Evolutionary conservation across 192 early-diverging fungal species (phyloP).

Genomic region (Jimgerdemannia lactiflua): DNA sequence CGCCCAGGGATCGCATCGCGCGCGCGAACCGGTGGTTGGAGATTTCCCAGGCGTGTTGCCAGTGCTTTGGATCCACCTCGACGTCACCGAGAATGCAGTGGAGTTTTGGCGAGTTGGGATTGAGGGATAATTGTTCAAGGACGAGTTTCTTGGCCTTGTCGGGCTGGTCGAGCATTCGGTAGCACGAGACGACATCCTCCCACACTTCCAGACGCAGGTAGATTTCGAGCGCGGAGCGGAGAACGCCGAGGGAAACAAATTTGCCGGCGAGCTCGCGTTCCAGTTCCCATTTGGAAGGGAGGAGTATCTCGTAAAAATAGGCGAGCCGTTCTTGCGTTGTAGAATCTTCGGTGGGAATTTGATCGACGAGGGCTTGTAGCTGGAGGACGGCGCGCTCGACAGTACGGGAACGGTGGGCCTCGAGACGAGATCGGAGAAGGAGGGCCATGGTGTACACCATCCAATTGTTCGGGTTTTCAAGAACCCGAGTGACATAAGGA

Average conservation of each 20-base stretch:
- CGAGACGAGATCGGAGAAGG: conserved; percentile 87
- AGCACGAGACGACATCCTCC: conserved; percentile 91
- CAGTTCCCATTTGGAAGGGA: conserved; percentile 96
- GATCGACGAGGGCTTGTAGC: conserved; percentile 96
- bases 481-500: conserved; percentile 87
- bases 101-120: conserved; percentile 79
- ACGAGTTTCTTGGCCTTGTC: conserved; percentile 86
- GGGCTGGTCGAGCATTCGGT: conserved; percentile 81
- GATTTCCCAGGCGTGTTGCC: conserved; percentile 87
- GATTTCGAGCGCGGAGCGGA: conserved; percentile 91
- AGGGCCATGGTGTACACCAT: conserved; percentile 96
- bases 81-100: conserved; percentile 92
- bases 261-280: conserved; percentile 89
- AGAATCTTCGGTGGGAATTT: conserved; percentile 72
- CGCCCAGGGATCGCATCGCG: conserved; percentile 94
- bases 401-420: conserved; percentile 80
- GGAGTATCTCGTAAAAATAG: conserved; percentile 71
- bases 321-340: conserved; percentile 72
- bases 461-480: conserved; percentile 97
- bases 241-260: conserved; percentile 81
- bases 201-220: conserved; percentile 94
- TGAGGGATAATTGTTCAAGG: conserved; percentile 54
- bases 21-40: conserved; percentile 80
- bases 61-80: conserved; percentile 67
- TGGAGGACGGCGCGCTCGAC: conserved; percentile 89